These are phyloP conservation scores for Areca catechu DNA, from an alignment of 176 grass and related monocot genomes.

Conservation along the genomic window DNA sequence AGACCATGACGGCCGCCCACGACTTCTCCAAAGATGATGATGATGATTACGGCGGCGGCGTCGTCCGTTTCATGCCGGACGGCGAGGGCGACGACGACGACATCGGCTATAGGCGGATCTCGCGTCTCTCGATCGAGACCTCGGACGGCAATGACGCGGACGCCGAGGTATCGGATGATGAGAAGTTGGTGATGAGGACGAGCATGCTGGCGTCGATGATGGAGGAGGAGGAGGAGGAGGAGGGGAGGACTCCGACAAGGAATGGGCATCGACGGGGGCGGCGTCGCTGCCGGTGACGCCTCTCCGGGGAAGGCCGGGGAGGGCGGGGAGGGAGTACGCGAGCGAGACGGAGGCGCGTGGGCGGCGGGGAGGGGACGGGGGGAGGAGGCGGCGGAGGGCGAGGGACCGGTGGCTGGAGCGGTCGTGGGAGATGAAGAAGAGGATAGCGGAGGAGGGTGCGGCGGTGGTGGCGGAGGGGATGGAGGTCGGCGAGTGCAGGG, in stretches of 20 bases:
- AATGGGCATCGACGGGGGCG: background rate
- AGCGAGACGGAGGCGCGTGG: constrained; percentile 13
- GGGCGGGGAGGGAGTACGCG: background rate
- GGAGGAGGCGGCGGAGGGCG: background rate
- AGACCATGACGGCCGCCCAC: too few species aligned
- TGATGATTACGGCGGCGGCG: too few species aligned
- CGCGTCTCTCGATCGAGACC: constrained; percentile 29
- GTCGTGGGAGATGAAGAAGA: constrained; percentile 49
- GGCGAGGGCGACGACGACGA: background rate
- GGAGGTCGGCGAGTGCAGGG: constrained; percentile 13
- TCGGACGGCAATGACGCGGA: constrained; percentile 49
- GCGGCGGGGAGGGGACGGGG: constrained; percentile 24
- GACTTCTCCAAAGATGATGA: too few species aligned
- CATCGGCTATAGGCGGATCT: constrained; percentile 19
- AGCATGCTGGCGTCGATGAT: constrained; percentile 2
- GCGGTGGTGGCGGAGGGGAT: constrained; percentile 22
- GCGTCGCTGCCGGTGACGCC: constrained; percentile 21
- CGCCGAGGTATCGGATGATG: constrained; percentile 25
- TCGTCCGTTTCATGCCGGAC: too few species aligned
- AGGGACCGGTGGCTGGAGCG: constrained; percentile 58
- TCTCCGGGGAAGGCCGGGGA: constrained; percentile 29
- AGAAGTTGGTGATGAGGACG: too few species aligned
- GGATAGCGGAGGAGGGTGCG: constrained; percentile 15
- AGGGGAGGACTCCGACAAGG: background rate
- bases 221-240: background rate